Evolutionary conservation across 2,329 filamentous ascomycete genomes (phyloP), one percentile per base, ranked within the genome.

Genomic region (Pseudocercospora pini-densiflorae): DNA sequence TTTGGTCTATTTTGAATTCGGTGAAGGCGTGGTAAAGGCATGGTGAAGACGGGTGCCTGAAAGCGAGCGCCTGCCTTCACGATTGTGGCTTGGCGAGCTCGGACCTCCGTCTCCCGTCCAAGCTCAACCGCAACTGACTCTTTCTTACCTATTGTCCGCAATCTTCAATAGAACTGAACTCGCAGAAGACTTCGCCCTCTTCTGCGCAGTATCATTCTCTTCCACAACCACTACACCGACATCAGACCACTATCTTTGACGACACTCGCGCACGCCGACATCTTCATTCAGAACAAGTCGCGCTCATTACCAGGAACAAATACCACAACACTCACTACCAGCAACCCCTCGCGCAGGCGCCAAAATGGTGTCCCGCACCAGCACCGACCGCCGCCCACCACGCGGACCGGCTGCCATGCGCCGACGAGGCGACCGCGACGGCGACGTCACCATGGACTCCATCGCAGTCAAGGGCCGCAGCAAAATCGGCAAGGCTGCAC

Each of bases 401-500:
- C 55, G 55, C 31, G 55, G 55, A 14, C 55, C 55, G 0, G 55
- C 55, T 16, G 64, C 59, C 51, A 45, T 65, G 27, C 59, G 63
- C 33, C 65, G 61, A 36, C 59, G 68, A 60, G 68, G 84, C 61
- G 87, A 89, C 74, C 83, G 82, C 72, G 88, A 90, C 80, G 88
- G 88, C 36, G 88, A 90, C 75, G 76, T 89, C 66, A 80, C 83
- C 53, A 90, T 89, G 87, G 86, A 84, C 73, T 77, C 77, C 59
- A 75, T 79, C 40, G 77, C 77, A 61, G 74, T 80, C 33, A 76
- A 74, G 61, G 74, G 72, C 21, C 71, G 75, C 59, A 71, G 70
- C 54, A 63, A 53, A 49, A 72, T 76, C 60, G 70, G 73, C 60
- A 76, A 77, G 63, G 55, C 61, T 40, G 68, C 72, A 64, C 64